Base-by-base conservation (phyloP, 805 yeast species). In the Danielia oregonensis region DNA sequence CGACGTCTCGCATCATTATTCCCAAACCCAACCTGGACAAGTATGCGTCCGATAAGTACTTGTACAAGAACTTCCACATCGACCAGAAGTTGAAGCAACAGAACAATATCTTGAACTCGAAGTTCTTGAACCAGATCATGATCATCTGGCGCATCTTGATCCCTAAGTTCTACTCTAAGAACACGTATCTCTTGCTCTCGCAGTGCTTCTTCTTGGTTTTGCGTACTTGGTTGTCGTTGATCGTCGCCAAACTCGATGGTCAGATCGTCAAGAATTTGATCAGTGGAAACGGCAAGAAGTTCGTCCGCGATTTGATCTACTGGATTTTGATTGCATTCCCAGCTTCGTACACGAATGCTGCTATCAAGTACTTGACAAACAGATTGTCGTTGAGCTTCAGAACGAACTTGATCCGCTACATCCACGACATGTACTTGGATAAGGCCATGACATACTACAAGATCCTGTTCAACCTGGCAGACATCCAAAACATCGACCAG, bases 271-370 rank as follows among this genome's bases (percentile, higher is more conserved):
- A 85, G 55, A 91, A 88, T 57, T 75, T 89, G 52, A 86, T 89
- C 46, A 81, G 87, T 12, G 87, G 88, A 12, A 78, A 82, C 44
- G 86, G 88, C 13, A 73, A 67, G 45, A 80, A 81, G 34, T 89
- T 89, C 49, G 57, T 79, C 26, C 68, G 85, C 39, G 96, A 89
- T 55, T 67, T 89, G 57, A 72, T 78, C 7, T 83, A 84, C 57
- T 89, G 97, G 97, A 76, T 89, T 39, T 61, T 85, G 40, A 79
- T 89, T 53, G 96, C 96, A 1, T 78, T 89, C 42, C 97, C 97
- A 2, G 95, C 96, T 0, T 80, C 93, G 3, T 89, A 86, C 57
- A 84, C 96, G 21, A 89, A 89, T 59, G 83, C 95, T 30, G 88
- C 91, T 38, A 89, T 89, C 54, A 85, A 83, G 54, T 86, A 75